Conservation (phyloP, 2,329 filamentous ascomycete species). For the Macrophomina phaseolina region DNA sequence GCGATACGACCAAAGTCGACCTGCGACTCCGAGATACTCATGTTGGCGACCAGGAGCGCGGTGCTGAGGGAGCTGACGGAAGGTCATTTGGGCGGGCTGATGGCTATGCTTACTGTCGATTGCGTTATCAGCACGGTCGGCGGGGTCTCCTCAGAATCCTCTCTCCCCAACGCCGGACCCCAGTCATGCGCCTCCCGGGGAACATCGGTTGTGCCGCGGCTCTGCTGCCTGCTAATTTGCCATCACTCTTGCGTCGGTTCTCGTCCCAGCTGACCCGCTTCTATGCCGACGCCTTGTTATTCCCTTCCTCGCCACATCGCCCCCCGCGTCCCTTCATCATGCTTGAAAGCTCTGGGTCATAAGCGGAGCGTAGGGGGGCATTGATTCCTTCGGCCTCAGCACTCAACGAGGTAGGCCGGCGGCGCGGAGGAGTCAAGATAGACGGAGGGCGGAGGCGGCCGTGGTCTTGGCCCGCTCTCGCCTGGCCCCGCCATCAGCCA, state of each 20-base stretch:
- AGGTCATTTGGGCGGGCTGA: background rate
- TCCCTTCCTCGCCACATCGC: no score
- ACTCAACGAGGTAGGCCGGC: background rate
- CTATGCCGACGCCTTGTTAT: background rate
- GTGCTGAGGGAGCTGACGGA: background rate
- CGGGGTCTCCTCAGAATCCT: background rate
- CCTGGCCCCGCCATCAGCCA: conserved; percentile 5
- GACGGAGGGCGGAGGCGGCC: conserved; percentile 26
- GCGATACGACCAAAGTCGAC: background rate
- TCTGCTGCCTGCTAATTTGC: background rate
- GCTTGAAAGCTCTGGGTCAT: no score
- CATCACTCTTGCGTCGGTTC: background rate
- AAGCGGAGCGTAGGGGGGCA: no score
- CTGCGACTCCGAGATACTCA: background rate
- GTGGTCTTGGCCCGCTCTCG: conserved; percentile 5
- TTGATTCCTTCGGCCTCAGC: no score
- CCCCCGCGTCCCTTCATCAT: background rate
- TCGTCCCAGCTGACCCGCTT: background rate
- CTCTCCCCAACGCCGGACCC: background rate
- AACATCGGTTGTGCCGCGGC: background rate
- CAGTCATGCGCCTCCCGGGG: background rate
- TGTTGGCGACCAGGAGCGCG: background rate
- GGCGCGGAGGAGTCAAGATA: conserved; percentile 13
- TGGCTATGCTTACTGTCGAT: background rate
- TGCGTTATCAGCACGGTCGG: background rate